These are phyloP conservation scores for Aspergillus bridgeri DNA, from an alignment of 495 filamentous ascomycete species.

Conservation along the genomic window DNA sequence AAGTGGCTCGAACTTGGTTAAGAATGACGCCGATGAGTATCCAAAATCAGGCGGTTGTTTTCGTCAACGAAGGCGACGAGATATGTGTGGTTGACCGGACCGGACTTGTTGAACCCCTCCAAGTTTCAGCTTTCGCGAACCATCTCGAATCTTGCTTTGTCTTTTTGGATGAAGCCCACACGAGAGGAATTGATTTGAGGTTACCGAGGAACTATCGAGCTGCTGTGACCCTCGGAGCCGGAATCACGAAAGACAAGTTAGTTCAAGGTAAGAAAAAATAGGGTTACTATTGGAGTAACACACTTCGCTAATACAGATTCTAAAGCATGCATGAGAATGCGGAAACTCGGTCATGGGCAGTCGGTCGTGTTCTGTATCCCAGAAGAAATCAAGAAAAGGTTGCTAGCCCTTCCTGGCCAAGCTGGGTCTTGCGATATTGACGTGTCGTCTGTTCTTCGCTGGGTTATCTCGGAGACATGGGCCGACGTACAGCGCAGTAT, in stretches of 20 bases:
- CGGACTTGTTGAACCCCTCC: constrained; percentile 48
- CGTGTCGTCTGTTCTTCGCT: constrained; percentile 53
- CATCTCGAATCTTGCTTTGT: constrained; percentile 64
- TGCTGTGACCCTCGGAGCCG: constrained; percentile 65
- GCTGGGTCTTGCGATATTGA: constrained; percentile 13
- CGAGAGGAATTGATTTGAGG: constrained; percentile 69
- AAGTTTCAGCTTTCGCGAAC: constrained; percentile 56
- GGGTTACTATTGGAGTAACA: constrained; percentile 31
- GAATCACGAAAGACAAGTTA: constrained; percentile 67
- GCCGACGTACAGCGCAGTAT: constrained; percentile 43
- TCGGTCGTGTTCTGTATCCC: constrained; percentile 58
- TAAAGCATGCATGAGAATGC: constrained; percentile 65
- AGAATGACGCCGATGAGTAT: constrained; percentile 6
- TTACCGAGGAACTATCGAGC: constrained; percentile 59
- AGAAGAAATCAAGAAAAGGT: constrained; percentile 41
- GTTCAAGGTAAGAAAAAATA: constrained; percentile 62
- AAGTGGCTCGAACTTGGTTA: constrained; percentile 52
- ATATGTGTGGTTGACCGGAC: constrained; percentile 44
- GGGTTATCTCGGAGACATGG: constrained; percentile 58
- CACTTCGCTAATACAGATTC: constrained; percentile 11
- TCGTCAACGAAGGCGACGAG: constrained; percentile 45
- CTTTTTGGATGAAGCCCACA: constrained; percentile 75
- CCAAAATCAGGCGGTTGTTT: constrained; percentile 41
- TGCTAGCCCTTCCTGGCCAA: constrained; percentile 36
- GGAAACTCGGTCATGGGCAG: constrained; percentile 59